Base-by-base conservation (phyloP, 805 yeast genomes). In the Saturnispora diversa region DNA sequence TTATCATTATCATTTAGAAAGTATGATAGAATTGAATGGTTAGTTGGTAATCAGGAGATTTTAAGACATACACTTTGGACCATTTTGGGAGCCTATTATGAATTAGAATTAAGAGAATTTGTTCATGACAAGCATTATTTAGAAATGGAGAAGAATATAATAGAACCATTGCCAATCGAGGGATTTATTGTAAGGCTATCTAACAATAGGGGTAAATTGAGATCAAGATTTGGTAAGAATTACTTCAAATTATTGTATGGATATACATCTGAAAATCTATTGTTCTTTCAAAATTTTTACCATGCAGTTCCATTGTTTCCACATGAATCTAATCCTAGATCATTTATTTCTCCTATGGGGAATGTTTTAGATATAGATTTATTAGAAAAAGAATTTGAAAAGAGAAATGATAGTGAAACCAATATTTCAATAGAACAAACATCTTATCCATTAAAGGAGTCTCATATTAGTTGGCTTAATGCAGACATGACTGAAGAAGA, bases 11-110 rank as follows among this genome's bases (percentile, higher is more conserved):
- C 72, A 49, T 78, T 80, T 68, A 75, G 76, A 44, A 64, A 73
- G 40, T 84, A 80, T 54, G 95, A 87, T 57, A 63, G 88, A 32
- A 53, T 87, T 6, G 92, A 85, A 49, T 80, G 86, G 85, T 52
- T 74, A 8, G 59, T 69, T 40, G 76, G 72, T 13, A 64, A 66
- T 17, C 60, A 59, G 27, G 65, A 68, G 31, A 54, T 63, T 16
- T 53, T 70, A 6, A 43, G 77, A 13, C 64, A 64, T 22, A 65
- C 70, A 8, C 59, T 65, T 3, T 65, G 71, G 64, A 65, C 64
- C 6, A 64, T 68, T 6, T 63, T 67, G 54, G 55, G 51, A 45
- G 58, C 55, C 43, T 66, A 72, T 8, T 75, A 74, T 51, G 67
- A 64, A 30, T 54, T 87, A n/a, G 90, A 87, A 53, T 56, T 82